A percentile compares a stretch with the other conserved stretches of the same genome.
phyloP scores from a whole-genome alignment of 2,329 filamentous ascomycete species.

The Zymoseptoria tritici region DNA sequence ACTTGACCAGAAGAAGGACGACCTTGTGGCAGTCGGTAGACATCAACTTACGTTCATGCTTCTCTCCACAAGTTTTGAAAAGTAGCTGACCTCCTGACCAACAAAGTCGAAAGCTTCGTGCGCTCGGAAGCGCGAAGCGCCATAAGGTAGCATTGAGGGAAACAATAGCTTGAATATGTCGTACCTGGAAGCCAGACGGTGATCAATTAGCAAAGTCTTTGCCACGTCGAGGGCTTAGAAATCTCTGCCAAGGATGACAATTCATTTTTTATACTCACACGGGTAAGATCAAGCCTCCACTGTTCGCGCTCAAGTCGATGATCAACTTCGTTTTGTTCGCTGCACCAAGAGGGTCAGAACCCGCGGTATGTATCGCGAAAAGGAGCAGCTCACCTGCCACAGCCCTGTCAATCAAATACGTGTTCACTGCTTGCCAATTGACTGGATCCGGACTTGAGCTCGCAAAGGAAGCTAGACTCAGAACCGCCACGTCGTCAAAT shows the following conservation, averaged over 20 bases:
- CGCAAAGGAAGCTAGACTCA: slow-evolving; percentile 38
- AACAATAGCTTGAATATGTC: slow-evolving; percentile 55
- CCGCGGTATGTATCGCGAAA: neutral
- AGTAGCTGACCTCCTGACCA: slow-evolving; percentile 34
- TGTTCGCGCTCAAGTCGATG: slow-evolving; percentile 52
- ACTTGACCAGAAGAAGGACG: slow-evolving; percentile 27
- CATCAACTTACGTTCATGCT: slow-evolving; percentile 11
- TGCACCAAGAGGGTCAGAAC: neutral
- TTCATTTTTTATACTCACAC: slow-evolving; percentile 18
- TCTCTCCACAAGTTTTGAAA: slow-evolving; percentile 28
- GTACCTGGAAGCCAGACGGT: slow-evolving; percentile 29
- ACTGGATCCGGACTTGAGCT: slow-evolving; percentile 23
- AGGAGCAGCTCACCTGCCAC: slow-evolving; percentile 23
- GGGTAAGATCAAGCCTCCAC: slow-evolving; percentile 52
- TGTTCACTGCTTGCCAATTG: slow-evolving; percentile 36
- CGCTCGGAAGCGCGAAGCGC: slow-evolving; percentile 45
- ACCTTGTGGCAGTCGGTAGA: neutral
- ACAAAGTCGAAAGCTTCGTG: slow-evolving; percentile 42
- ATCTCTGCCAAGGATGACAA: too few relatives aligned
- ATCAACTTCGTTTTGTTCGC: slow-evolving; percentile 54
- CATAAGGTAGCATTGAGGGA: slow-evolving; percentile 44
- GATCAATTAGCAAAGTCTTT: neutral
- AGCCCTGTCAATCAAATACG: slow-evolving; percentile 36
- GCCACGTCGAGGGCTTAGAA: slow-evolving; percentile 15
- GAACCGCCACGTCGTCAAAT: slow-evolving; percentile 41